phyloP scores from a whole-genome alignment of 1,139 yeast species.

The Yarrowia galli region DNA sequence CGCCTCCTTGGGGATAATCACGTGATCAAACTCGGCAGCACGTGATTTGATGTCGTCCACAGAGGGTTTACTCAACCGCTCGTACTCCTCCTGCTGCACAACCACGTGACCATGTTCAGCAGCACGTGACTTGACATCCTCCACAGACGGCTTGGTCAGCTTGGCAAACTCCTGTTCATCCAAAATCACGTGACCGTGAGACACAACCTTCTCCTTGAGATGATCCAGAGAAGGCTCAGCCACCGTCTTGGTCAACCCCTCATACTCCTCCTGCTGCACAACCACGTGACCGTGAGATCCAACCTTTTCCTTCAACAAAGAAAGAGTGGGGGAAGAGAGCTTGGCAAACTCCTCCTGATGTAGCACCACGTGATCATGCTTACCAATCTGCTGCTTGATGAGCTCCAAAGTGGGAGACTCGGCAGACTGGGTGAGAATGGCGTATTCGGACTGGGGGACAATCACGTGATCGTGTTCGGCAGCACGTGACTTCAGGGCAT shows the following conservation, averaged over 20 bases:
- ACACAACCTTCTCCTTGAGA: slow-evolving; percentile 49
- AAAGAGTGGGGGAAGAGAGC: slow-evolving; percentile 41
- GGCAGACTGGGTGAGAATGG: slow-evolving; percentile 42
- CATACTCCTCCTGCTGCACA: neutral
- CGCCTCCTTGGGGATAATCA: slow-evolving; percentile 43
- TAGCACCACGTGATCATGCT: slow-evolving; percentile 40
- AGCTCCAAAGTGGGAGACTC: slow-evolving; percentile 23
- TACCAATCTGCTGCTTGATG: slow-evolving; percentile 21
- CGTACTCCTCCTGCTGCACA: slow-evolving; percentile 46
- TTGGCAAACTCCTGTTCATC: slow-evolving; percentile 46
- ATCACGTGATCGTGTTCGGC: slow-evolving; percentile 40
- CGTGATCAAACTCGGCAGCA: slow-evolving; percentile 40
- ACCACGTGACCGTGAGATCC: slow-evolving; percentile 17
- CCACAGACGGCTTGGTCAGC: slow-evolving; percentile 40
- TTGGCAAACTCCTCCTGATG: slow-evolving; percentile 46
- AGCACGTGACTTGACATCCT: too few species aligned
- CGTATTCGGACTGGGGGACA: slow-evolving; percentile 6
- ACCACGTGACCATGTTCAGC: slow-evolving; percentile 38
- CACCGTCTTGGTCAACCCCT: neutral
- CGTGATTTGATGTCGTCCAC: slow-evolving; percentile 18
- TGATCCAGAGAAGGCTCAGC: slow-evolving; percentile 42
- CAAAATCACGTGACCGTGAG: slow-evolving; percentile 46
- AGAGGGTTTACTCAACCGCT: slow-evolving; percentile 41
- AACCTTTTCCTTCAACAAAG: neutral
- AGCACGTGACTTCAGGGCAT: neutral